A percentile compares a stretch with the other conserved stretches of the same genome.
Conservation (phyloP, 225 moss, liverwort and hornwort genomes). For the Marchantia paleacea region DNA sequence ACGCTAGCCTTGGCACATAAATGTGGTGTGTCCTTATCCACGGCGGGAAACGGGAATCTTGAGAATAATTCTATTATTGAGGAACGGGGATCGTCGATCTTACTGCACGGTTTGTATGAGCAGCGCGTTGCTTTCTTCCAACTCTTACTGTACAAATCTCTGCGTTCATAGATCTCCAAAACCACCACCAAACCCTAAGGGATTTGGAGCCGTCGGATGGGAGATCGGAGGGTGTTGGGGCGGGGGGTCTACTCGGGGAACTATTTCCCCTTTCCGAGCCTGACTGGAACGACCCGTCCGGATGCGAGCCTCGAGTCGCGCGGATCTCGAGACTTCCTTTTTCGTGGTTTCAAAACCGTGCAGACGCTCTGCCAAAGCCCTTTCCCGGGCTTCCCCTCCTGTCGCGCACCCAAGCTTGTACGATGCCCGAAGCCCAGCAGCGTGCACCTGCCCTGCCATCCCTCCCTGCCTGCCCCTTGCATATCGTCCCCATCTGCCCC, state of each 20-base stretch:
- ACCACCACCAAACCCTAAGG: conserved; percentile 14
- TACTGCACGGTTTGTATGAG: background rate
- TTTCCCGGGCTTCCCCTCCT: background rate
- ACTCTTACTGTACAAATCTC: background rate
- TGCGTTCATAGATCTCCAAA: background rate
- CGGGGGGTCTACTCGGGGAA: background rate
- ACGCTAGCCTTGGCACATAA: background rate
- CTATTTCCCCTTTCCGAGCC: background rate
- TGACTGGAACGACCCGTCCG: background rate
- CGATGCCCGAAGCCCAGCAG: background rate
- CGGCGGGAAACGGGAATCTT: background rate
- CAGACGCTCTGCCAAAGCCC: background rate
- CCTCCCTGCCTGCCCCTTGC: background rate
- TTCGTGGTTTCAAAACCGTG: conserved; percentile 6
- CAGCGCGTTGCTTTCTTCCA: background rate
- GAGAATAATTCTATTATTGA: background rate
- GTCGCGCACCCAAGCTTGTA: conserved; percentile 10
- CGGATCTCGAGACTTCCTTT: conserved; percentile 10
- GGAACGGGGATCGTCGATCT: background rate
- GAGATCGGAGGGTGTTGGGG: background rate
- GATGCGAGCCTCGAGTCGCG: background rate
- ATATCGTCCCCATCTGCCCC: background rate
- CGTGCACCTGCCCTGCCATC: conserved; percentile 6
- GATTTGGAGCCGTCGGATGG: background rate
- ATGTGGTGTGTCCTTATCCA: background rate